Percentiles rank a stretch among this genome's conserved stretches.
These are phyloP conservation scores for Colletotrichum australisinense DNA, from an alignment of 2,329 filamentous ascomycete species.

Conservation along the genomic window DNA sequence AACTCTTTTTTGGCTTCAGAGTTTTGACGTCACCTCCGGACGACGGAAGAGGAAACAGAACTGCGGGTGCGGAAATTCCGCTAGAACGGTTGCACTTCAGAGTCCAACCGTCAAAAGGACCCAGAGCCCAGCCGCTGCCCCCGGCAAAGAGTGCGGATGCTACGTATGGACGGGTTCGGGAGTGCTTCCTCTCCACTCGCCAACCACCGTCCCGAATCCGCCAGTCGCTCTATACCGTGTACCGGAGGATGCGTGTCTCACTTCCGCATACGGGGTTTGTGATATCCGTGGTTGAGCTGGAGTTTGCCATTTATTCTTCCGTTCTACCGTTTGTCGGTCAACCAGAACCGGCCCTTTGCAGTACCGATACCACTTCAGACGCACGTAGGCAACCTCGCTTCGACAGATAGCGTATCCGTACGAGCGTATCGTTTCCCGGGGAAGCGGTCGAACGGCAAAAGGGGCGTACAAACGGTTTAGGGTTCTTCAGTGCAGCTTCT, in stretches of 20 bases:
- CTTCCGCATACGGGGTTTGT: neutral
- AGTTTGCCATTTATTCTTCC: neutral
- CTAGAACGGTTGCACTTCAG: neutral
- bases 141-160: neutral
- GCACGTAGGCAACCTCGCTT: neutral
- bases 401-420: neutral
- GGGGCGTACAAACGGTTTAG: constrained; percentile 23
- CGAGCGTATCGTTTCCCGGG: neutral
- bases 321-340: neutral
- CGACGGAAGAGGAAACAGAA: neutral
- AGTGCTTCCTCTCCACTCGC: neutral
- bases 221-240: neutral
- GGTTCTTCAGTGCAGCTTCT: constrained; percentile 31
- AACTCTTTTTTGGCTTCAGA: neutral
- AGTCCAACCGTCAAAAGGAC: neutral
- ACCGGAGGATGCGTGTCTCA: neutral
- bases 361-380: neutral
- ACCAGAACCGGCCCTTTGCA: neutral
- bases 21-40: neutral
- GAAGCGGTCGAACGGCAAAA: neutral
- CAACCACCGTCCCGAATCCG: constrained; percentile 9
- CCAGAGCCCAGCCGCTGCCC: neutral
- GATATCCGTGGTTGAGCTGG: neutral
- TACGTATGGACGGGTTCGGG: neutral
- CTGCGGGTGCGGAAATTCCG: neutral